These are phyloP conservation scores for Mucor mucedo DNA, from an alignment of 371 early-diverging fungal species.

Conservation along the genomic window DNA sequence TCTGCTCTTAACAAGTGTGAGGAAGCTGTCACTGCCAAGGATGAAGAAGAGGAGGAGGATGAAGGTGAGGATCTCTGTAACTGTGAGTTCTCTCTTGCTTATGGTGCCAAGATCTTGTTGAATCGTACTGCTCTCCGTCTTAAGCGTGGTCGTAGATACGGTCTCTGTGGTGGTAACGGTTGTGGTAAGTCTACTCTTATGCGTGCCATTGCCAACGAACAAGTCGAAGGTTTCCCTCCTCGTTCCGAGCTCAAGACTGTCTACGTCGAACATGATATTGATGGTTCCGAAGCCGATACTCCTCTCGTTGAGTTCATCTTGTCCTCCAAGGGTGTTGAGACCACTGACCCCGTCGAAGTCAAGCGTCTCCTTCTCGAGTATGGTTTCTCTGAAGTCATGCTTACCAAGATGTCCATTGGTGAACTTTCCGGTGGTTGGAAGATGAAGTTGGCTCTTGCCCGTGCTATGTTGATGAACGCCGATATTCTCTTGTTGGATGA, in stretches of 20 bases:
- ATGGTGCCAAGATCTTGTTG: constrained; percentile 83
- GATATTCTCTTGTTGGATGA: constrained; percentile 90
- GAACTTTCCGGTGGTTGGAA: constrained; percentile 90
- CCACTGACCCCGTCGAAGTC: constrained; percentile 56
- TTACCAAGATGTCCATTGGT: constrained; percentile 65
- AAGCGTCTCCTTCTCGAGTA: constrained; percentile 64
- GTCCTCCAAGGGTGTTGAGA: constrained; percentile 59
- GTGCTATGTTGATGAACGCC: constrained; percentile 85
- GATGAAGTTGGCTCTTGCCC: constrained; percentile 87
- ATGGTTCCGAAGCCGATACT: constrained; percentile 74
- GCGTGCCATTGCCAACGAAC: constrained; percentile 78
- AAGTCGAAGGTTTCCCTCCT: constrained; percentile 82
- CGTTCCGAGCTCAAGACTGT: constrained; percentile 71
- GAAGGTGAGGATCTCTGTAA: constrained; percentile 81
- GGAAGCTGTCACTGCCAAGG: constrained; percentile 43
- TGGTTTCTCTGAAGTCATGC: constrained; percentile 74
- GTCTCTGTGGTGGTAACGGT: constrained; percentile 86
- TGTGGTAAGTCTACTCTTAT: constrained; percentile 90
- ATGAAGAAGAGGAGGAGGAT: constrained; percentile 61
- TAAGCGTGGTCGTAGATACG: constrained; percentile 82
- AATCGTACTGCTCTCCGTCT: constrained; percentile 78
- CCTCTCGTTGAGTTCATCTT: constrained; percentile 72
- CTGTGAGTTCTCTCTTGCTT: constrained; percentile 81
- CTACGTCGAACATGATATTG: constrained; percentile 80
- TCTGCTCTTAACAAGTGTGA: constrained; percentile 47